Base-by-base conservation (phyloP, 1,284 basidiomycete species). In the Tausonia pullulans region DNA sequence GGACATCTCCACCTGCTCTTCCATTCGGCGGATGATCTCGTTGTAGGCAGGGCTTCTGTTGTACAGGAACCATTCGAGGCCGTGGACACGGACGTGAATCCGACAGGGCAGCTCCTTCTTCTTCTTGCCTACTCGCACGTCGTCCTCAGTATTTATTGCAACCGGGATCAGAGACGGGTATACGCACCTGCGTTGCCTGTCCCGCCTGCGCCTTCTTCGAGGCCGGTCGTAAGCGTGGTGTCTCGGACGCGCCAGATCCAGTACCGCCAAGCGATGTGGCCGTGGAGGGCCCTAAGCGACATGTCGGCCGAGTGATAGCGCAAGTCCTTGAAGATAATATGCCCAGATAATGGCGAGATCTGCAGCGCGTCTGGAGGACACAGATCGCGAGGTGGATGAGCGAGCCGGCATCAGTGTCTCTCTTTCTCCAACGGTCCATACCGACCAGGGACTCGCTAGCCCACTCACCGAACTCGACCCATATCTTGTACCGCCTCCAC, bases 301-400 rank as follows among this genome's bases (percentile, higher is more conserved):
- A 94, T 87, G 75, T 93, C 95, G 71, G 88, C 88, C 1, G 90
- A 92, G 74, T 94, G 84, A 73, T 95, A 96, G 44, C 83, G 80
- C 40, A 94, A 75, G 72, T 95, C 87, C 76, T 89, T 89, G 71
- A 95, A 81, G 13, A 91, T 80, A 62, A 97, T 85, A 68, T 90
- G 80, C 14, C 93, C 93, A 2, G 87, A 84, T 40, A 95, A 77
- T n/a, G 92, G 79, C 1, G 92, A 92, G 74, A 96, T 84, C 72
- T 94, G 90, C 50, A 94, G 81, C n/a, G 90, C 88, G 16, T 90
- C 88, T 88, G 69, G 8, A 14, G 16, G 11, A 5, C 50, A 58
- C 5, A 43, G 44, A 58, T 16, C 45, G 39, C 43, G 43, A 41
- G 40, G 7, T n/a, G 27, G 39, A 58, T 8, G 6, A 40, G 9